A percentile compares a stretch with the other conserved stretches of the same genome.
Evolutionary conservation across 176 grass and related monocot genomes (phyloP).

Genomic region (Carex pumila): DNA sequence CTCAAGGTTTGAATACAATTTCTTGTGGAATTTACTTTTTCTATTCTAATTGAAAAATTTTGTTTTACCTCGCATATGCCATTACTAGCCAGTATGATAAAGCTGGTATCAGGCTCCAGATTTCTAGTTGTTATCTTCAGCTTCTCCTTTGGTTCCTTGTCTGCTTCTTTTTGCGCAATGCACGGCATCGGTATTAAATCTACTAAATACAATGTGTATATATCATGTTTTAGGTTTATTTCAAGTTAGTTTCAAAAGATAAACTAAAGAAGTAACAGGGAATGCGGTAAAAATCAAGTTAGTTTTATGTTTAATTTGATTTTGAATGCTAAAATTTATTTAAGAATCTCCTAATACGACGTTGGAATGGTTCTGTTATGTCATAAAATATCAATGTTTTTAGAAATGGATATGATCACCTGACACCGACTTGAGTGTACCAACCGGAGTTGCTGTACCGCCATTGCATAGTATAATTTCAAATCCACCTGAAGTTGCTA

Average conservation of each 20-base stretch:
- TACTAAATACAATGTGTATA: not conserved
- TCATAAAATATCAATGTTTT: not conserved
- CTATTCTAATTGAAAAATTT: not conserved
- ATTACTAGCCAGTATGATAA: conserved; percentile 27
- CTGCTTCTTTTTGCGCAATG: not conserved
- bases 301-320: not conserved
- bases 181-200: conserved; percentile 17
- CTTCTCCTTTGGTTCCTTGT: not conserved
- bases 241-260: not conserved
- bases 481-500: conserved; percentile 19
- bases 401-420: not conserved
- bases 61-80: conserved; percentile 25
- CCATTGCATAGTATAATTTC: conserved; percentile 20
- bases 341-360: not conserved
- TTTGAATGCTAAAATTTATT: not conserved
- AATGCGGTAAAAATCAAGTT: not conserved
- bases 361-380: not conserved
- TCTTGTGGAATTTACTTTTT: not conserved
- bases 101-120: conserved; percentile 20
- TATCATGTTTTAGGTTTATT: conserved; percentile 1
- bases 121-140: conserved; percentile 13
- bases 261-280: not conserved
- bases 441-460: not conserved
- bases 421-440: not conserved
- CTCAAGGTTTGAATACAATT: too few relatives aligned